Percentiles rank a stretch among this genome's conserved stretches.
These are phyloP conservation scores for Bodo saltans DNA, from an alignment of 78 protist genomes.

Conservation along the genomic window DNA sequence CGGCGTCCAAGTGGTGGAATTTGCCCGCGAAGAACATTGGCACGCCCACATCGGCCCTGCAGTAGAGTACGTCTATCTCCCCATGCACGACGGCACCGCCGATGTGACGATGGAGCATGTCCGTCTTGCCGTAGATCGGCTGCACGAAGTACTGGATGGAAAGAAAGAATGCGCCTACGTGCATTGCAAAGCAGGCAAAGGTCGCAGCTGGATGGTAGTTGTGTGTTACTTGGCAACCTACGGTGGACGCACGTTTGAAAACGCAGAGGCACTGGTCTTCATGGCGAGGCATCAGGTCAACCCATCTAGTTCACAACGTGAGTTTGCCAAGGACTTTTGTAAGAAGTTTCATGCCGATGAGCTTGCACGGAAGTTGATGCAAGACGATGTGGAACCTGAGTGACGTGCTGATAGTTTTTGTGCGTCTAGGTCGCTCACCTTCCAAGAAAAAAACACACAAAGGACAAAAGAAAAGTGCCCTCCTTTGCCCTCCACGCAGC, in stretches of 20 bases:
- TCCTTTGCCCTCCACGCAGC: too few relatives aligned
- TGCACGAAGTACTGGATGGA: background rate
- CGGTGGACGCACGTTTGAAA: background rate
- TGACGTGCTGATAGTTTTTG: background rate
- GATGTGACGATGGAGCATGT: background rate
- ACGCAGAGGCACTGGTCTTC: background rate
- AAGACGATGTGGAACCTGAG: background rate
- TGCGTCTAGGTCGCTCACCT: background rate
- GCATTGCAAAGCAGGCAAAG: background rate
- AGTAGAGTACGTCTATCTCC: background rate
- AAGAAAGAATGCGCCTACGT: background rate
- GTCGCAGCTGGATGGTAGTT: background rate
- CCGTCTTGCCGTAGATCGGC: background rate
- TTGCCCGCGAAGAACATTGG: background rate
- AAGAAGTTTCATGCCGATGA: too few relatives aligned
- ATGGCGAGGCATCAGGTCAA: background rate
- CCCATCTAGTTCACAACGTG: background rate
- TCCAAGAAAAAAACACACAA: background rate
- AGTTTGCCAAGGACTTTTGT: background rate
- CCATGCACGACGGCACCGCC: background rate
- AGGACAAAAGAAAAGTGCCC: too few relatives aligned
- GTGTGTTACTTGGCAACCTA: background rate
- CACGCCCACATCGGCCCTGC: background rate
- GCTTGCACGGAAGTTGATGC: background rate
- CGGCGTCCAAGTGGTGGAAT: background rate